A percentile compares a stretch with the other conserved stretches of the same genome.
Evolutionary conservation across 495 filamentous ascomycete genomes (phyloP).

Genomic region (Lasiosphaeria hispida): DNA sequence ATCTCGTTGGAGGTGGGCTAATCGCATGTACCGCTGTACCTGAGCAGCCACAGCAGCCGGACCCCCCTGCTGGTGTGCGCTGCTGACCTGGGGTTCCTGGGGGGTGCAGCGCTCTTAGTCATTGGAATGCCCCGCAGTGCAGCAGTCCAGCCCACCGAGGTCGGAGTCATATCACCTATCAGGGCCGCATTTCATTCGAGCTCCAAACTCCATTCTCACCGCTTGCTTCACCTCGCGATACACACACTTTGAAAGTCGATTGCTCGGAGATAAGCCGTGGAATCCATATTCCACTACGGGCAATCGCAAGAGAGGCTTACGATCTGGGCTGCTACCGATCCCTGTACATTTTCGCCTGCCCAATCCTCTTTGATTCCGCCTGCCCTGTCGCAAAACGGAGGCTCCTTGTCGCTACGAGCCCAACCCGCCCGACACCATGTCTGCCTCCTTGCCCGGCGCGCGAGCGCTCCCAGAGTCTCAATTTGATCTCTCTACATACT

Average conservation of each 20-base stretch:
- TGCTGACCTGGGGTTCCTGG: not conserved
- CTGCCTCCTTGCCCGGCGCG: constrained; percentile 80
- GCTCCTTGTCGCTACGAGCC: not conserved
- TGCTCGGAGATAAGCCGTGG: not conserved
- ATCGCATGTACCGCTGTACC: too few species aligned
- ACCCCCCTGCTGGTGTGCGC: not conserved
- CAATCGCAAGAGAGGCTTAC: not conserved
- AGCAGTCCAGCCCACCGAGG: constrained; percentile 6
- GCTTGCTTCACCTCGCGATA: constrained; percentile 10
- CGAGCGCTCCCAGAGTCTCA: constrained; percentile 85
- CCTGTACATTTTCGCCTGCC: not conserved
- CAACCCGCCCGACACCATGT: constrained; percentile 57
- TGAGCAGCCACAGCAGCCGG: too few species aligned
- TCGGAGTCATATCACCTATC: constrained; percentile 9
- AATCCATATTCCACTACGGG: not conserved
- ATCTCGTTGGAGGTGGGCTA: too few species aligned
- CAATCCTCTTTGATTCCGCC: not conserved
- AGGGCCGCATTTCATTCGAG: not conserved
- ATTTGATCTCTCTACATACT: constrained; percentile 90
- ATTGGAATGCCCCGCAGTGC: constrained; percentile 2
- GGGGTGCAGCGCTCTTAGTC: constrained; percentile 7
- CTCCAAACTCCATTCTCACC: not conserved
- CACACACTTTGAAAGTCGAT: constrained; percentile 1
- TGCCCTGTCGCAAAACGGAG: not conserved
- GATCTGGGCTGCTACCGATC: not conserved